Evolutionary conservation across 805 yeast species (phyloP).

Genomic region (Wickerhamiella vanderwaltii): DNA sequence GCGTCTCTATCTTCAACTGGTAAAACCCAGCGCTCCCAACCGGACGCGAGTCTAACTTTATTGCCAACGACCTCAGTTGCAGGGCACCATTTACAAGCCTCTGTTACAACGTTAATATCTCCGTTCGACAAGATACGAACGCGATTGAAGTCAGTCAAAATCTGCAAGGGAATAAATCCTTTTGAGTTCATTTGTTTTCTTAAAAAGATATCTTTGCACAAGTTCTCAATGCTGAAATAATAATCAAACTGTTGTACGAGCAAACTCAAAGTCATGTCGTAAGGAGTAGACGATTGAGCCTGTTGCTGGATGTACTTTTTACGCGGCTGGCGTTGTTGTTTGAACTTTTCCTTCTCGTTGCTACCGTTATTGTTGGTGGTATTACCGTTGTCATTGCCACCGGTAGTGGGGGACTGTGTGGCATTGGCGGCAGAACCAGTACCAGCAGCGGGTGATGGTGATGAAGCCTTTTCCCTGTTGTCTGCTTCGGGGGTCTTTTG

Average conservation of each 20-base stretch:
- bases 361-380: neutral
- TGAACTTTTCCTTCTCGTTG: slow-evolving; percentile 1
- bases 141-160: slow-evolving; percentile 62
- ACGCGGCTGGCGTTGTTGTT: slow-evolving; percentile 7
- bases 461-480: neutral
- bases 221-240: slow-evolving; percentile 79
- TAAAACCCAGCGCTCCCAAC: slow-evolving; percentile 59
- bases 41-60: slow-evolving; percentile 47
- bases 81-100: slow-evolving; percentile 42
- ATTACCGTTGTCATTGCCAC: neutral
- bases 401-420: neutral
- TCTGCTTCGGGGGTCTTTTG: neutral
- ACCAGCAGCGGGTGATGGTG: too few relatives aligned
- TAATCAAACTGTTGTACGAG: slow-evolving; percentile 64
- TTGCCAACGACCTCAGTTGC: slow-evolving; percentile 42
- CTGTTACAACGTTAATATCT: slow-evolving; percentile 39
- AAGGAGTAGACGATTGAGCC: slow-evolving; percentile 12
- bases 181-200: slow-evolving; percentile 67
- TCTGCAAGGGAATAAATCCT: slow-evolving; percentile 57
- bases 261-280: slow-evolving; percentile 19
- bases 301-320: slow-evolving; percentile 7
- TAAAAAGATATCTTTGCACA: slow-evolving; percentile 71
- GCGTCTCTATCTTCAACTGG: slow-evolving; percentile 39
- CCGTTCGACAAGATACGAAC: slow-evolving; percentile 54
- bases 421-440: neutral